Evolutionary conservation across 2,329 filamentous ascomycete species (phyloP).

Genomic region (Zymoseptoria passerinii): DNA sequence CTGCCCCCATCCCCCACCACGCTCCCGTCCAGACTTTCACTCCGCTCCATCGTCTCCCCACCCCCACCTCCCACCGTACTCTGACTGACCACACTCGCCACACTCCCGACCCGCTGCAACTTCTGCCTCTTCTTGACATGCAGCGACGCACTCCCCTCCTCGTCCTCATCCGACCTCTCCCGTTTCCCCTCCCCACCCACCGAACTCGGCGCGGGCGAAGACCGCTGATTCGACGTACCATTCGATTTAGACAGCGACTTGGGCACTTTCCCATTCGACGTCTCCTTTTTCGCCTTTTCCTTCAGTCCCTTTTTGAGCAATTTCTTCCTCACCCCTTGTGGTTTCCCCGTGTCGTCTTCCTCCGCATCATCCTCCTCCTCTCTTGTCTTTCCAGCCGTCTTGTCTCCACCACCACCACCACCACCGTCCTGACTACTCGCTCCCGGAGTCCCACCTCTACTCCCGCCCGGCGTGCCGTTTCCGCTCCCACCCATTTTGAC

Average conservation of each 20-base stretch:
- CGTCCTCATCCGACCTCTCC: conserved; percentile 28
- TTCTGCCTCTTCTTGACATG: conserved; percentile 33
- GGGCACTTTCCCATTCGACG: conserved; percentile 27
- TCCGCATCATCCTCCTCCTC: conserved; percentile 24
- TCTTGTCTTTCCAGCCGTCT: conserved; percentile 9
- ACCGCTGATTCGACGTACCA: neutral
- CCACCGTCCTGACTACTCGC: conserved; percentile 19
- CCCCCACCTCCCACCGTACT: conserved; percentile 11
- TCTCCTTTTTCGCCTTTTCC: conserved; percentile 38
- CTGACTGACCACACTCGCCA: conserved; percentile 25
- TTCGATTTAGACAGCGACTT: conserved; percentile 20
- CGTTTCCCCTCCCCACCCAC: conserved; percentile 24
- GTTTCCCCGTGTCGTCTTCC: conserved; percentile 15
- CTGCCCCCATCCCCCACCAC: conserved; percentile 26
- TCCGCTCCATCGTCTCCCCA: conserved; percentile 23
- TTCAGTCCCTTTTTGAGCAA: conserved; percentile 34
- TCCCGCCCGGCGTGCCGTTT: conserved; percentile 24
- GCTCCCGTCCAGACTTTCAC: conserved; percentile 30
- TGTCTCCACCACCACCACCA: conserved; percentile 18
- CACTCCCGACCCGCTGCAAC: conserved; percentile 28
- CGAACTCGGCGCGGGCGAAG: conserved; percentile 17
- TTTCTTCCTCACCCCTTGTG: conserved; percentile 29
- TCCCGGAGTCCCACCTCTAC: conserved; percentile 22
- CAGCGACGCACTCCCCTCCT: conserved; percentile 20
- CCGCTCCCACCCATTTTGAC: conserved; percentile 35